phyloP scores from a whole-genome alignment of 1,139 yeast species.

The Yamadazyma dushanensis region DNA sequence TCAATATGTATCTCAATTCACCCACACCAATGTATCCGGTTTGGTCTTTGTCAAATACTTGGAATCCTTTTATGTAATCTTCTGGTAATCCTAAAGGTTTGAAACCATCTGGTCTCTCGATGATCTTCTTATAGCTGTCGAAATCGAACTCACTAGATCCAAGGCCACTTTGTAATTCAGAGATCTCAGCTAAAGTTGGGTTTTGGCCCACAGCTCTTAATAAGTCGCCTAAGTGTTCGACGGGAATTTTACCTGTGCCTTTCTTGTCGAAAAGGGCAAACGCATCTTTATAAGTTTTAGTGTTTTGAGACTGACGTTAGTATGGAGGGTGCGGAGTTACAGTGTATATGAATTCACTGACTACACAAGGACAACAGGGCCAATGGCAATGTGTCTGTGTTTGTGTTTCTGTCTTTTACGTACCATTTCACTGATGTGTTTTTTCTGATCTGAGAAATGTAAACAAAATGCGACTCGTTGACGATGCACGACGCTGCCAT shows the following conservation, averaged over 20 bases:
- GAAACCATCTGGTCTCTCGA: slow-evolving; percentile 88
- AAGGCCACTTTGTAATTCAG: slow-evolving; percentile 61
- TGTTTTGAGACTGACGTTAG: slow-evolving; percentile 39
- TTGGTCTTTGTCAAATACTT: slow-evolving; percentile 93
- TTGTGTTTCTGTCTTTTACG: too few species aligned
- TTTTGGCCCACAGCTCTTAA: slow-evolving; percentile 97
- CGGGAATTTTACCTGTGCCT: slow-evolving; percentile 92
- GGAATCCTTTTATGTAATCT: slow-evolving; percentile 96
- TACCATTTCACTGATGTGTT: too few species aligned
- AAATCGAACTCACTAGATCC: slow-evolving; percentile 59
- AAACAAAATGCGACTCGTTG: too few species aligned
- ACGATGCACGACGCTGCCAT: too few species aligned
- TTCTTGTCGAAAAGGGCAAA: slow-evolving; percentile 96
- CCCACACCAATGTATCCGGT: slow-evolving; percentile 98
- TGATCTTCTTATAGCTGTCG: slow-evolving; percentile 74
- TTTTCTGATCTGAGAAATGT: too few species aligned
- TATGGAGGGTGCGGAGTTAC: too few species aligned
- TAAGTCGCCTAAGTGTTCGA: slow-evolving; percentile 86
- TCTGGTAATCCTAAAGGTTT: slow-evolving; percentile 91
- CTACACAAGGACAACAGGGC: too few species aligned
- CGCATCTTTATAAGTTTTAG: slow-evolving; percentile 90
- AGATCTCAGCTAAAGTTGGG: slow-evolving; percentile 89
- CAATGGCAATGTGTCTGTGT: too few species aligned
- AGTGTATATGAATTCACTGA: too few species aligned
- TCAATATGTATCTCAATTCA: slow-evolving; percentile 88